phyloP scores from a whole-genome alignment of 495 filamentous ascomycete species.

The Aspergillus nanangensis region DNA sequence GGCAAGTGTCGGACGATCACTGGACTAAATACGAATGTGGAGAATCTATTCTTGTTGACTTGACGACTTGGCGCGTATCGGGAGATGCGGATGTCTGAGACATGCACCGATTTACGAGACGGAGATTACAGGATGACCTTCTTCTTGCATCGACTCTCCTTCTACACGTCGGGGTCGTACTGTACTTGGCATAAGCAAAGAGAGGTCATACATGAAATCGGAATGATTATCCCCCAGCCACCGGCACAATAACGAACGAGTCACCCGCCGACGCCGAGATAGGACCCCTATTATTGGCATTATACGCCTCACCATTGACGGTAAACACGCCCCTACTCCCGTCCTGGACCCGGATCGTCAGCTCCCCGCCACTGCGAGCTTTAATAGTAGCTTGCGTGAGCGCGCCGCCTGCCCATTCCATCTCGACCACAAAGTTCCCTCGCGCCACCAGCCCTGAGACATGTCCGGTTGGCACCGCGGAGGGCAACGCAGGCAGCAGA shows the following conservation, averaged over 20 bases:
- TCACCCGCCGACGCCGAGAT: no score
- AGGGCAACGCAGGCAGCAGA: slow-evolving; percentile 22
- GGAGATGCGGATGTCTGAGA: not conserved
- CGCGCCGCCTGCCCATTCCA: slow-evolving; percentile 16
- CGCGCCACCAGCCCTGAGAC: slow-evolving; percentile 20
- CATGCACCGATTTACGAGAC: not conserved
- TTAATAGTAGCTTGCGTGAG: slow-evolving; percentile 16
- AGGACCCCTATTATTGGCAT: no score
- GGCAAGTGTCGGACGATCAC: not conserved
- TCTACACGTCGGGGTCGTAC: no score
- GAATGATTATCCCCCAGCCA: no score
- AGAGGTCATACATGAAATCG: no score
- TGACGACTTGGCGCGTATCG: not conserved
- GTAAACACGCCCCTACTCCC: no score
- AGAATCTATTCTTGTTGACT: not conserved
- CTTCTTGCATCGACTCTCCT: no score
- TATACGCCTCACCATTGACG: no score
- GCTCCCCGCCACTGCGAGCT: not conserved
- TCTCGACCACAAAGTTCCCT: slow-evolving; percentile 21
- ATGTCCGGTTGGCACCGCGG: slow-evolving; percentile 12
- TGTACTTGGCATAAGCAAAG: no score
- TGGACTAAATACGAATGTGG: not conserved
- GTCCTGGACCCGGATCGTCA: slow-evolving; percentile 3
- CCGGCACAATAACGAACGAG: no score
- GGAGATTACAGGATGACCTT: no score